Conservation (phyloP, 108 stramenopile species). For the Pseudonitzschia pungens region DNA sequence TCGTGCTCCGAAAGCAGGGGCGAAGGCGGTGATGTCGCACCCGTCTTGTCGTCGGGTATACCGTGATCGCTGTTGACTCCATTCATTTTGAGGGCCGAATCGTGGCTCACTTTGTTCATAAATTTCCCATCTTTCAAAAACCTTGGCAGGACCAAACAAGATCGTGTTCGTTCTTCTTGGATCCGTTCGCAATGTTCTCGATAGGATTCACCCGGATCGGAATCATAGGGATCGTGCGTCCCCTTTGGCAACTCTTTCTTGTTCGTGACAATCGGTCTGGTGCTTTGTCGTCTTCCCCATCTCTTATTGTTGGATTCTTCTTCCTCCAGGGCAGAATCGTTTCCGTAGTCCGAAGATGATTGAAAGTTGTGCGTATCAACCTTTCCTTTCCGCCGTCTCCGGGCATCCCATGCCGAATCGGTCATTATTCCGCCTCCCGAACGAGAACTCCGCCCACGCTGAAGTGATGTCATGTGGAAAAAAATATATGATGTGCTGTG, state of each 20-base stretch:
- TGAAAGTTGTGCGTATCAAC: background rate
- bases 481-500: background rate
- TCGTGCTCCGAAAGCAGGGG: slow-evolving; percentile 32
- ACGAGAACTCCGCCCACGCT: slow-evolving; percentile 1
- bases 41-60: background rate
- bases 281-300: background rate
- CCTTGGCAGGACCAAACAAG: slow-evolving; percentile 46
- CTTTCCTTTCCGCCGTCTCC: slow-evolving; percentile 23
- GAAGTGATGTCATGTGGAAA: background rate
- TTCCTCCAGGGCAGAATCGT: background rate
- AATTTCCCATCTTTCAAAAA: slow-evolving; percentile 35
- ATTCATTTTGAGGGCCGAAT: background rate
- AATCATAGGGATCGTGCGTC: slow-evolving; percentile 57
- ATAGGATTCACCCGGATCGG: slow-evolving; percentile 63
- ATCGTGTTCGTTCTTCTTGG: slow-evolving; percentile 32
- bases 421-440: background rate
- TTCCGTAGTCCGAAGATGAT: background rate
- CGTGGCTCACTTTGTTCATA: background rate
- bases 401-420: slow-evolving; percentile 25
- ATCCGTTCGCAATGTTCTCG: slow-evolving; percentile 57
- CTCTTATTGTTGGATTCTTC: background rate
- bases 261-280: slow-evolving; percentile 15
- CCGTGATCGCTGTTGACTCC: background rate
- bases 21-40: slow-evolving; percentile 37
- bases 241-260: slow-evolving; percentile 14